These are phyloP conservation scores for Cyamopsis tetragonoloba DNA, from an alignment of 306 rosid species.

Conservation along the genomic window DNA sequence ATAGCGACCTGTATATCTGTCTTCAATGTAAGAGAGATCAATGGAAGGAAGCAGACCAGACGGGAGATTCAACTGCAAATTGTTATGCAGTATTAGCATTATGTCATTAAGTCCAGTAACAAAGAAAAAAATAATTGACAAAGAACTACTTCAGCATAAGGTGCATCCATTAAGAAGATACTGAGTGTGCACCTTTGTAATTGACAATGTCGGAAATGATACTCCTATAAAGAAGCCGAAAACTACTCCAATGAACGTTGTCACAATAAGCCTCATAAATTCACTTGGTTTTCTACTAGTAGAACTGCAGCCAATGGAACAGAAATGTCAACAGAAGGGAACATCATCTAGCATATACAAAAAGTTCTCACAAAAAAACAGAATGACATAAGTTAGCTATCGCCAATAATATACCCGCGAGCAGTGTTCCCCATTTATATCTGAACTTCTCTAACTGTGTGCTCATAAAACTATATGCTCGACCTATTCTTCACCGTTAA, in stretches of 20 bases:
- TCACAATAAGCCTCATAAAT: slow-evolving; percentile 72
- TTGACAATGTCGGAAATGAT: slow-evolving; percentile 79
- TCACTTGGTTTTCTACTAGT: slow-evolving; percentile 76
- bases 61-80: slow-evolving; percentile 74
- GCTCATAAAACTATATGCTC: slow-evolving; percentile 40
- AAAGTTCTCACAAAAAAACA: background rate
- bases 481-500: slow-evolving; percentile 42
- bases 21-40: slow-evolving; percentile 52
- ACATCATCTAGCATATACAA: slow-evolving; percentile 6
- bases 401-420: slow-evolving; percentile 59
- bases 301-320: slow-evolving; percentile 54
- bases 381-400: slow-evolving; percentile 8
- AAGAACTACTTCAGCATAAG: slow-evolving; percentile 9
- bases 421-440: slow-evolving; percentile 66
- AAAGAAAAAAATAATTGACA: slow-evolving; percentile 16
- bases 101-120: slow-evolving; percentile 14
- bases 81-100: slow-evolving; percentile 17
- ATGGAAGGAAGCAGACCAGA: slow-evolving; percentile 71
- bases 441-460: slow-evolving; percentile 38
- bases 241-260: slow-evolving; percentile 78
- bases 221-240: slow-evolving; percentile 90
- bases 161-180: background rate
- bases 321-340: slow-evolving; percentile 26
- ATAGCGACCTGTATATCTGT: slow-evolving; percentile 44
- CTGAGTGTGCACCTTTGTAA: slow-evolving; percentile 63